Evolutionary conservation across 75 land plant genomes (phyloP), one percentile per base, ranked within the genome.

Genomic region (Azolla pinnata): DNA sequence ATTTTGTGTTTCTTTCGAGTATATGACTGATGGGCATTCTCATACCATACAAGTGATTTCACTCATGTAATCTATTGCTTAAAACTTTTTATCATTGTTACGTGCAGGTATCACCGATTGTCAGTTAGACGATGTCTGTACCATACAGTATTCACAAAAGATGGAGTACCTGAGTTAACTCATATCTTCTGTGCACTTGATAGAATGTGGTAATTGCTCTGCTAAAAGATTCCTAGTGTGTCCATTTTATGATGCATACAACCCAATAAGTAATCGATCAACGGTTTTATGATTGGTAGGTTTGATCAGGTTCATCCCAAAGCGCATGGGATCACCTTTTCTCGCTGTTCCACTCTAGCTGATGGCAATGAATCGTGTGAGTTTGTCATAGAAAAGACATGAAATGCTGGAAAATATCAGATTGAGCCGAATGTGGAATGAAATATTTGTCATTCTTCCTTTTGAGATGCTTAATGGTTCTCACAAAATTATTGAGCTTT

Each of bases 171-270:
- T 31, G 65, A 63, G 35, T 12, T 63, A 32, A 63, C 57, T 29
- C 65, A 54, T 3, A 63, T 63, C 65, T 63, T 63, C 25, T 63
- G 65, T 50, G 65, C 65, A 3, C 53, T 63, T 29, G 65, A 63
- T 38, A 45, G 65, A 26, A 63, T 63, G 65, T 63, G 65, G 65
- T 63, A 63, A 51, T 51, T 19, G 54, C 14, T 23, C 3, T 44
- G 45, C 62, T 10, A 12, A 33, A 29, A 23, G 1, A 60, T 0
- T 34, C n/a, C 17, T 16, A n/a, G 19, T 4, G 35, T 2, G 34
- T 57, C 31, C 34, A 30, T 31, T 14, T 14, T 34, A 17, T 0
- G 56, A 23, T 2, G 56, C 18, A 29, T 1, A 31, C 16, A 18
- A 25, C 3, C 31, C 10, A 40, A 12, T 12, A 0, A 57, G 14